Evolutionary conservation across 2,329 filamentous ascomycete genomes (phyloP), one percentile per base, ranked within the genome.

Genomic region (Dendryphion nanum): DNA sequence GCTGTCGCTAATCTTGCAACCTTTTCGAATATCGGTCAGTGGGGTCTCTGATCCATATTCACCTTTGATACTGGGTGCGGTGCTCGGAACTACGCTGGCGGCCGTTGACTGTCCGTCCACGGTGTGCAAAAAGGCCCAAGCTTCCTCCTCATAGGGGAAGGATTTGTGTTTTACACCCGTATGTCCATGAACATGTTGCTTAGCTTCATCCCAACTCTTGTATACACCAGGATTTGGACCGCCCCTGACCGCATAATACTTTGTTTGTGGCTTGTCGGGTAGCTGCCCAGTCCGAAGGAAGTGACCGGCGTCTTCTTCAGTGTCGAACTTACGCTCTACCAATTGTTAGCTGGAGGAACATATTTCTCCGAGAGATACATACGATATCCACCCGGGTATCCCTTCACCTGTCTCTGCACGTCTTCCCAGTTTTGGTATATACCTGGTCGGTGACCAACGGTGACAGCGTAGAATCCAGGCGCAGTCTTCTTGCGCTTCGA

Each of bases 301-400:
- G 2, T 79, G 81, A 54, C 86, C 78, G n/a, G 91, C 91, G 42
- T 95, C 89, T 45, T 82, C 77, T 41, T 76, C 71, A 1, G 77
- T 81, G 7, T 75, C 69, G 59, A 95, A 96, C 1, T 85, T 88
- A 69, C 93, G 91, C 72, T 86, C 88, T 93, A 44, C 6, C n/a
- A n/a, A n/a, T n/a, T n/a, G 8, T n/a, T 26, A 26, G 23, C n/a
- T 26, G n/a, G 23, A 26, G 23, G n/a, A n/a, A n/a, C n/a, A n/a
- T n/a, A n/a, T 26, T 8, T 26, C 23, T 26, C 8, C 23, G n/a
- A 26, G n/a, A 15, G 28, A 5, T 14, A 59, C 64, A 30, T 41
- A 68, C 66, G 64, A 12, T 65, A 41, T 44, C 64, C 57, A 50
- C 67, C 56, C 61, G 81, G 76, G 53, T 74, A 80, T 16, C 81